Evolutionary conservation across 2,329 filamentous ascomycete genomes (phyloP), one percentile per base, ranked within the genome.

Genomic region (Trichoderma arundinaceum): DNA sequence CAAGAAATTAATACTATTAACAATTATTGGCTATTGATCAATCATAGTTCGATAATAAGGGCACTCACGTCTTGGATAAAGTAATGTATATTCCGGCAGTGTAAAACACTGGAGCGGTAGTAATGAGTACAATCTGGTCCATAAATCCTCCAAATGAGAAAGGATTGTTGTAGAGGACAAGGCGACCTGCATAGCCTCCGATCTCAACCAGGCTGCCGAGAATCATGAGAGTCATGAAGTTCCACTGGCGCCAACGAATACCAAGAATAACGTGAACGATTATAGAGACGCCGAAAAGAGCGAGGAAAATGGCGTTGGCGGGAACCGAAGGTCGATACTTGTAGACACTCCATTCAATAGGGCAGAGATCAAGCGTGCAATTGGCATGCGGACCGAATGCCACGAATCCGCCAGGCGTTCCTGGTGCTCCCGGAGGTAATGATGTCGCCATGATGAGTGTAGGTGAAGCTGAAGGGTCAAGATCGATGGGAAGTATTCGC

Each of bases 81-180:
- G 86, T 88, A 33, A 90, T 82, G 71, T 91, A 91, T 35, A 75
- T 75, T 7, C 72, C 73, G 0, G 74, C 73, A 3, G 70, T 72
- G 80, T 86, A 76, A 48, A 72, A 77, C 0, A 77, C 72, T 0
- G 75, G 75, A 0, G 66, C 72, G 10, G 64, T 67, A 1, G 84
- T 87, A 43, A 90, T 79, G 71, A 83, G 86, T 82, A 82, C 78
- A 66, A 89, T 88, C 72, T 90, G 86, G n/a, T 89, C 82, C 70
- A 90, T 79, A 71, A 90, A 91, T 0, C 81, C 85, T 8, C 71
- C 72, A 70, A 88, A 83, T 49, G 73, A 76, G 71, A 86, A 90
- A 0, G 86, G 85, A 66, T 89, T 84, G 39, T 81, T 67, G 67
- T 84, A 78, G 51, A 88, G 77, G 63, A 86, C 72, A 33, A 89